These are phyloP conservation scores for Xanthoconium separans DNA, from an alignment of 1,284 basidiomycete species.

Conservation along the genomic window DNA sequence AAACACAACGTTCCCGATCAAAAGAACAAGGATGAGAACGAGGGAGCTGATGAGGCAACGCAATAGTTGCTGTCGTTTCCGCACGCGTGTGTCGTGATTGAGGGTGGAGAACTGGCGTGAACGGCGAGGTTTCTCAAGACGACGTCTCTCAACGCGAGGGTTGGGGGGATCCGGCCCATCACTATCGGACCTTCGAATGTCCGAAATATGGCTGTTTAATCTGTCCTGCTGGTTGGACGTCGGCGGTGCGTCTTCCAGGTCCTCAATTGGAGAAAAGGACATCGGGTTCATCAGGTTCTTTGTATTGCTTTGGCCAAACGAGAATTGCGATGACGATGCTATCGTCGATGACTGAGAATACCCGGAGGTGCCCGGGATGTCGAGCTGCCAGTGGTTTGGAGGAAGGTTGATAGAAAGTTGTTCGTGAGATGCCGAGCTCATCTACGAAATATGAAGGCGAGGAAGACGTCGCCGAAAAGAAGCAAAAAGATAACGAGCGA, in stretches of 20 bases:
- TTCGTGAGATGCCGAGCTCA: slow-evolving; percentile 34
- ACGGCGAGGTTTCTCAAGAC: slow-evolving; percentile 37
- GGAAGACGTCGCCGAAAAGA: slow-evolving; percentile 1
- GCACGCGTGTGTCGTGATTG: slow-evolving; percentile 24
- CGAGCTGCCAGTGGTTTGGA: slow-evolving; percentile 1
- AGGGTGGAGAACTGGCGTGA: slow-evolving; percentile 26
- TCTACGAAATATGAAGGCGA: slow-evolving; percentile 2
- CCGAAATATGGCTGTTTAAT: slow-evolving; percentile 38
- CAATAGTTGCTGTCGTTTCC: slow-evolving; percentile 33
- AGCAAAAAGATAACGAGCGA: slow-evolving; percentile 7
- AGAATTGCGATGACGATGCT: slow-evolving; percentile 22
- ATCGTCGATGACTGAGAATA: slow-evolving; percentile 39
- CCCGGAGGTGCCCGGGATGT: slow-evolving; percentile 26
- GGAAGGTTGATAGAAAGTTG: slow-evolving; percentile 31
- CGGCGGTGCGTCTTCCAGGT: slow-evolving; percentile 30
- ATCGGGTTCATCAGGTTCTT: slow-evolving; percentile 10
- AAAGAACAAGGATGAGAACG: slow-evolving; percentile 41
- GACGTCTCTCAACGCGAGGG: slow-evolving; percentile 23
- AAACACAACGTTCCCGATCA: slow-evolving; percentile 42
- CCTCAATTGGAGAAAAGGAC: slow-evolving; percentile 13
- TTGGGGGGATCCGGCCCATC: slow-evolving; percentile 31
- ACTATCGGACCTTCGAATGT: slow-evolving; percentile 31
- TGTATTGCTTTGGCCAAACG: slow-evolving; percentile 14
- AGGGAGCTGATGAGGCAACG: slow-evolving; percentile 35
- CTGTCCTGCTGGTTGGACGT: slow-evolving; percentile 30